Base-by-base conservation (phyloP, 345 rosid species). In the Populus tremula region DNA sequence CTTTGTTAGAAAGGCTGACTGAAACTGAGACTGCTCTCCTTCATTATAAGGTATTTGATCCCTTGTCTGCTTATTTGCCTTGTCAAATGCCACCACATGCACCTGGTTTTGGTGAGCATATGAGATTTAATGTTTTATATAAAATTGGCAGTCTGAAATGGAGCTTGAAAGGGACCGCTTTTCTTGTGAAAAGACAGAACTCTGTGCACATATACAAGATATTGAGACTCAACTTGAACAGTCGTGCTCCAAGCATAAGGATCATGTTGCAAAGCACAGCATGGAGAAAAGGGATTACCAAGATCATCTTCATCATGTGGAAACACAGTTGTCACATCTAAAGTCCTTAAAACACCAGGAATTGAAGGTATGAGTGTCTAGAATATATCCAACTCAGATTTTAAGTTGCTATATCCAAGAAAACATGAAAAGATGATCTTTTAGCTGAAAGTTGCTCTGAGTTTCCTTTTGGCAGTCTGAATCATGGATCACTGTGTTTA, bases 21-120 rank as follows among this genome's bases (percentile, higher is more conserved):
- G 73, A 69, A 20, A 54, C 38, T 27, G 73, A 76, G 56, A 54
- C 73, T 25, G 21, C 41, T 16, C 39, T 35, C 67, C 4, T 8
- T 23, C 73, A 18, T 13, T 29, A n/a, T 11, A 25, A 76, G 79
- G 79, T 76, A 76, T 65, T 73, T 43, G 47, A 45, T 50, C 31
- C 23, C 7, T 35, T 76, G 29, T 73, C 12, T 68, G 1, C 6
- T 25, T 9, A 36, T 36, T 23, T 35, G 36, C 49, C 49, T 76
- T 8, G 54, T 53, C 16, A 25, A 36, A 67, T 67, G 13, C 33
- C 33, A 9, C 16, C 10, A 29, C 1, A 8, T 54, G 36, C 21
- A 53, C 66, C 54, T 18, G 47, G 20, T 36, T 8, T 17, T 38
- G 70, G 45, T 35, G n/a, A 13, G 17, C 14, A 14, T 71, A 29